These are phyloP conservation scores for Dothidotthia symphoricarpi DNA, from an alignment of 2,329 filamentous ascomycete genomes.

Conservation along the genomic window DNA sequence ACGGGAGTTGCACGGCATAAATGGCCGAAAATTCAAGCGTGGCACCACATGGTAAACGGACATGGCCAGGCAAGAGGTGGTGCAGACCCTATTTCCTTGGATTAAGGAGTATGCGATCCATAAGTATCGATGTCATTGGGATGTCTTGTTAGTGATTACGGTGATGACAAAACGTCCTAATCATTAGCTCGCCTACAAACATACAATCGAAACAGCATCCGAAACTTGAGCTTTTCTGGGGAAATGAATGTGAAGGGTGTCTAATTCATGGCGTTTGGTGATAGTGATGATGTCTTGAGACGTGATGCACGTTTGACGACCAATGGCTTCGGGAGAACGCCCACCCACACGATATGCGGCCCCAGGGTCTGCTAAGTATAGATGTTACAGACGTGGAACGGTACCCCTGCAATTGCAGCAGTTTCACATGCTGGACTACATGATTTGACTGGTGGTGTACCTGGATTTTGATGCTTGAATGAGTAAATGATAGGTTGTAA, in stretches of 20 bases:
- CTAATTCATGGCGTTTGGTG: not conserved
- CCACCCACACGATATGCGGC: slow-evolving; percentile 24
- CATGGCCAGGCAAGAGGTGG: too few relatives aligned
- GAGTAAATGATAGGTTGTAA: slow-evolving; percentile 1
- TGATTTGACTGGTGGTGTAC: slow-evolving; percentile 3
- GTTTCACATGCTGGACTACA: slow-evolving; percentile 37
- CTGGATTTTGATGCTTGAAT: too few relatives aligned
- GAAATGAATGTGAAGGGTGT: not conserved
- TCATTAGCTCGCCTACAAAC: too few relatives aligned
- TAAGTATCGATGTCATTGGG: too few relatives aligned
- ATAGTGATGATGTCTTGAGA: slow-evolving; percentile 2
- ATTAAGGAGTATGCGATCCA: too few relatives aligned
- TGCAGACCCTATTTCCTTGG: too few relatives aligned
- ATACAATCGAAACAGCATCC: too few relatives aligned
- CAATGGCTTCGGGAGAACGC: slow-evolving; percentile 28
- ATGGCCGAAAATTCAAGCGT: too few relatives aligned
- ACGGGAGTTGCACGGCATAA: too few relatives aligned
- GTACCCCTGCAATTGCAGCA: slow-evolving; percentile 27
- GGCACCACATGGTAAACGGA: too few relatives aligned
- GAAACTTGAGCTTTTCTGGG: too few relatives aligned
- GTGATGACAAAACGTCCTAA: not conserved
- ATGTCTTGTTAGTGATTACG: too few relatives aligned
- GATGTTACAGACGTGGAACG: slow-evolving; percentile 39
- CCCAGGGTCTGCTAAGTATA: slow-evolving; percentile 35
- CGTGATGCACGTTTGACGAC: slow-evolving; percentile 11